Evolutionary conservation across 441 rosid genomes (phyloP), one percentile per base, ranked within the genome.

Genomic region (Francoa sonchifolia): DNA sequence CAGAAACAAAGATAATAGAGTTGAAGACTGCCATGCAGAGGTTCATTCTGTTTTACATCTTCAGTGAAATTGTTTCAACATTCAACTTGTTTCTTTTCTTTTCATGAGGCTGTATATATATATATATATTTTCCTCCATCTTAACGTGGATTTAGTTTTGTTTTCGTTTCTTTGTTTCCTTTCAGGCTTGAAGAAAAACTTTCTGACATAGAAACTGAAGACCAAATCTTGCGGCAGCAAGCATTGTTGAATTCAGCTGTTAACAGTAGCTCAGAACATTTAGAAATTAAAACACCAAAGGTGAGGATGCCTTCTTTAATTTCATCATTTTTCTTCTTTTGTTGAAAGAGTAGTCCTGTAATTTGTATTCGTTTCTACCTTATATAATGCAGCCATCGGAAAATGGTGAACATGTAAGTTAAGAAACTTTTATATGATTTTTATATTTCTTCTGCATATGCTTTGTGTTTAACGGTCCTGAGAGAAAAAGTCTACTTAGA

Each of bases 171-270:
- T 22, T 22, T 48, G 20, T 60, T 21, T 29, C 39, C 55, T 50
- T 51, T 57, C 61, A 86, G 99, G 67, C 82, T 92, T 29, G 82
- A 75, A 58, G 96, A 81, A 69, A 86, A 74, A 54, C 58, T 92
- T 39, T 72, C 77, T 50, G 90, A 86, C 58, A 72, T 81, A 68
- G 94, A 83, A 66, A 58, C 77, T 7, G 80, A 67, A 61, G 80
- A 69, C 50, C 69, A 86, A 40, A 71, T 68, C 59, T 67, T 68
- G 52, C 67, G 66, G 52, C 78, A 67, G 59, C 79, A 86, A 65
- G 69, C 77, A 13, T 49, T 78, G 58, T 48, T 48, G 47, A 66
- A 64, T 54, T 52, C 79, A 40, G 19, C 73, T 50, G 53, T 57
- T 37, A 59, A 55, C 55, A 69, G 19, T 64, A 52, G 69, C 73